Base-by-base conservation (phyloP, 1,284 basidiomycete genomes). In the Malassezia vespertilionis region DNA sequence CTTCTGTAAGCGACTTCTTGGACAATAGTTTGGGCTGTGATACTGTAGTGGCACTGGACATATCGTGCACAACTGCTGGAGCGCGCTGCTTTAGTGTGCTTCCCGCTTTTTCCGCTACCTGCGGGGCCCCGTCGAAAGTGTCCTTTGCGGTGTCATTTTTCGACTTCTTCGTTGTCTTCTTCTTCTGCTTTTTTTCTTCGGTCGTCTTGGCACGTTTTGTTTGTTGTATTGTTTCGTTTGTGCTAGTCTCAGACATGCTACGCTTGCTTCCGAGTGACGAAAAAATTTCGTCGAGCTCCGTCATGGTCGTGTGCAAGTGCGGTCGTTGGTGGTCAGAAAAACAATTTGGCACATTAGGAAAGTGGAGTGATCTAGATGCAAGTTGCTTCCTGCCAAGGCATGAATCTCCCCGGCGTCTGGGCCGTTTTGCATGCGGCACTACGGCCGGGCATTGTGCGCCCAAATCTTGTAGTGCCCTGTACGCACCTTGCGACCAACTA, bases 371-470 rank as follows among this genome's bases (percentile, higher is more conserved):
- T n/a, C n/a, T n/a, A n/a, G n/a, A n/a, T 45, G 26, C 9, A 27
- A 5, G 40, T 15, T 11, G 34, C 7, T 31, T 7, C 15, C 21
- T n/a, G 3, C 30, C 12, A 45, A 24, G 30, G n/a, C n/a, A 44
- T 51, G 36, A 87, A 87, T 69, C 69, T 87, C 22, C 79, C 86
- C 0, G 86, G 84, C 37, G 72, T 82, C 5, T 74, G 86, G 2
- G 83, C 80, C 20, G 80, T 84, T 14, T 76, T 89, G 43, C 81
- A 84, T 18, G 76, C 85, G 4, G 56, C 88, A 20, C 64, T 84
- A 58, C 79, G 81, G 44, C 86, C 86, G 0, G 76, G 81, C 2
- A 63, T 87, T 2, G 74, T 87, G 3, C 72, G 88, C 2, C 88
- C 88, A 5, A 77, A 78, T 54, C 56, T 91, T 1, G 63, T 75